These are phyloP conservation scores for Solanum arcanum DNA, from an alignment of 257 asterid genomes.

Conservation along the genomic window DNA sequence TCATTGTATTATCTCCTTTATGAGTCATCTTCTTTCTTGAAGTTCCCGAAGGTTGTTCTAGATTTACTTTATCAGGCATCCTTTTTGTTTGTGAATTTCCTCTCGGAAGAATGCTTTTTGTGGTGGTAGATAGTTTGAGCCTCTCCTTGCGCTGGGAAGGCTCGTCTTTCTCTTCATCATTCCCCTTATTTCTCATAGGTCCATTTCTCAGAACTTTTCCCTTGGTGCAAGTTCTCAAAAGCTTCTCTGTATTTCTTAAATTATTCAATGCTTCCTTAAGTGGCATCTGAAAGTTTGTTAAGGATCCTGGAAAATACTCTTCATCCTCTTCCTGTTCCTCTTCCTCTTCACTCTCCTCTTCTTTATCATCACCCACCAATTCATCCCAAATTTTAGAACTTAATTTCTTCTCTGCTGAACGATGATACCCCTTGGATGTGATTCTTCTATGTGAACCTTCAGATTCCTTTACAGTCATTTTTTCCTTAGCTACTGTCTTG, in stretches of 20 bases:
- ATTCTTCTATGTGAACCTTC: constrained; percentile 13
- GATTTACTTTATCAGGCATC: background rate
- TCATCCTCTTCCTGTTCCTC: constrained; percentile 1
- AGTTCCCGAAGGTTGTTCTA: background rate
- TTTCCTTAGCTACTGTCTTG: constrained; percentile 6
- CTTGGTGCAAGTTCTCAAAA: background rate
- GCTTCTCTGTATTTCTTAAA: background rate
- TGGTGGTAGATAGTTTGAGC: background rate
- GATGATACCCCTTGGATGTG: background rate
- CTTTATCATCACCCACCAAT: constrained; percentile 1
- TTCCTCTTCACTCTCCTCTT: constrained; percentile 9
- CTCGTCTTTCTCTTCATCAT: background rate
- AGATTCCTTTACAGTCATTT: background rate
- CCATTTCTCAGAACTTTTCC: background rate
- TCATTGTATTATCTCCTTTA: constrained; percentile 3
- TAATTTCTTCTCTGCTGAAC: constrained; percentile 5
- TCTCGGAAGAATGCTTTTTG: background rate
- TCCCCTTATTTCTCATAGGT: background rate
- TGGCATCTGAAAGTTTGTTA: constrained; percentile 1
- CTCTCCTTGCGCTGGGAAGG: background rate
- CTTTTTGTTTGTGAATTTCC: constrained; percentile 13
- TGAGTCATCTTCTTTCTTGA: background rate
- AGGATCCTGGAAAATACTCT: constrained; percentile 4
- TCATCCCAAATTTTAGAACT: background rate
- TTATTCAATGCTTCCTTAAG: background rate